Conservation (phyloP, 306 rosid genomes). For the Citrullus colocynthis region DNA sequence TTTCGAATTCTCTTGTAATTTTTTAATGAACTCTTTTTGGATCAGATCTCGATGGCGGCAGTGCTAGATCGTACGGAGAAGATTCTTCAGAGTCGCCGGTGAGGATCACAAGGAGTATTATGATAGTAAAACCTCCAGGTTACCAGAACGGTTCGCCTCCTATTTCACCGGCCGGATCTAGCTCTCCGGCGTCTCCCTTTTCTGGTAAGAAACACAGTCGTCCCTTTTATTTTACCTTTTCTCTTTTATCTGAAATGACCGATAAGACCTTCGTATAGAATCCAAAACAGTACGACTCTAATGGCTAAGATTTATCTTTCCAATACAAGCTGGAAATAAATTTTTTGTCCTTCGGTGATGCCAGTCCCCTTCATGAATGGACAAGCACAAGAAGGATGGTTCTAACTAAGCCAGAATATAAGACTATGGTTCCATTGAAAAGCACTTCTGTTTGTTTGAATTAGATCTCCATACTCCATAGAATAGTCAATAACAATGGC, state of each 20-base stretch:
- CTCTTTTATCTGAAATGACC: neutral
- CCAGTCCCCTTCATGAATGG: neutral
- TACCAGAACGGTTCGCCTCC: slow-evolving; percentile 65
- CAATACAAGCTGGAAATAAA: neutral
- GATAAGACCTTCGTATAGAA: neutral
- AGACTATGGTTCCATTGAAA: neutral
- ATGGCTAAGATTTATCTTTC: slow-evolving; percentile 3
- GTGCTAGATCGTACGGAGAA: slow-evolving; percentile 38
- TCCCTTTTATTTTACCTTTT: neutral
- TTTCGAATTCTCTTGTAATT: neutral
- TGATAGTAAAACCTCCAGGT: slow-evolving; percentile 71
- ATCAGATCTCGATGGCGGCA: slow-evolving; percentile 42
- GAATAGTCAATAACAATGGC: neutral
- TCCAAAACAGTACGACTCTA: neutral
- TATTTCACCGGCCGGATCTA: slow-evolving; percentile 62
- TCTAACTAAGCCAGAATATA: neutral
- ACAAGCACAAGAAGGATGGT: neutral
- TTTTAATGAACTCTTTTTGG: neutral
- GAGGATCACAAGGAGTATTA: slow-evolving; percentile 72
- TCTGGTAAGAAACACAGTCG: slow-evolving; percentile 39
- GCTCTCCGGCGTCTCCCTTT: slow-evolving; percentile 73
- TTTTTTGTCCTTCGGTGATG: slow-evolving; percentile 17
- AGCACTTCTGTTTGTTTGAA: neutral
- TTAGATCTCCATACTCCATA: neutral
- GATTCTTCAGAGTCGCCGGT: slow-evolving; percentile 29